A percentile compares a stretch with the other conserved stretches of the same genome.
Evolutionary conservation across 208 protist species (phyloP).

Genomic region (Trichomonas vaginalis): DNA sequence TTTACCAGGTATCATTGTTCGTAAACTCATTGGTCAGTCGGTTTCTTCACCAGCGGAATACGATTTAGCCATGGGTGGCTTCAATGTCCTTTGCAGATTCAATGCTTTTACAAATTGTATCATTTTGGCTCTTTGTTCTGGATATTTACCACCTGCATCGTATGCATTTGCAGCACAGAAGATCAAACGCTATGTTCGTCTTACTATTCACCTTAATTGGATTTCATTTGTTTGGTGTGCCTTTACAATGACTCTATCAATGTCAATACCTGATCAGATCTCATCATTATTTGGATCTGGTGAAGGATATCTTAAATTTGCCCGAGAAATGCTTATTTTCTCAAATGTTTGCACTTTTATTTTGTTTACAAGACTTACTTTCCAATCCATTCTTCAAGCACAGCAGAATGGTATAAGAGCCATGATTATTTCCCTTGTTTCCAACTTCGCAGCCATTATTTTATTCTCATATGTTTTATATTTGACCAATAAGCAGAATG

Average conservation of each 20-base stretch:
- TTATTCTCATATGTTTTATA: background rate
- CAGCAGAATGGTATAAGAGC: background rate
- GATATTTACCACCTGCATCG: background rate
- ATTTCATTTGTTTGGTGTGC: background rate
- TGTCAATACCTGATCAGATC: background rate
- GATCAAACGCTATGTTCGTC: background rate
- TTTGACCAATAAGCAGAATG: background rate
- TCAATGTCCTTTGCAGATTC: background rate
- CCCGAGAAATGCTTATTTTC: background rate
- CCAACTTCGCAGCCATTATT: background rate
- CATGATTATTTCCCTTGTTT: background rate
- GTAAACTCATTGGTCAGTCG: background rate
- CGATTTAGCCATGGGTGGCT: background rate
- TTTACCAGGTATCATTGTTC: background rate
- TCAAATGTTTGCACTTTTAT: background rate
- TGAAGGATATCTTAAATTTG: background rate
- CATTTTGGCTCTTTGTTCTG: background rate
- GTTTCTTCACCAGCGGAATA: background rate
- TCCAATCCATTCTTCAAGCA: background rate
- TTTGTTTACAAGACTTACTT: background rate
- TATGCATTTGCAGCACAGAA: background rate
- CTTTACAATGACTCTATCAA: background rate
- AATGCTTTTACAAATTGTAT: background rate
- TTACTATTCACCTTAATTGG: background rate
- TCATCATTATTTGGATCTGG: background rate